Evolutionary conservation across 352 stramenopile species (phyloP).

Genomic region (Aphanomyces astaci): DNA sequence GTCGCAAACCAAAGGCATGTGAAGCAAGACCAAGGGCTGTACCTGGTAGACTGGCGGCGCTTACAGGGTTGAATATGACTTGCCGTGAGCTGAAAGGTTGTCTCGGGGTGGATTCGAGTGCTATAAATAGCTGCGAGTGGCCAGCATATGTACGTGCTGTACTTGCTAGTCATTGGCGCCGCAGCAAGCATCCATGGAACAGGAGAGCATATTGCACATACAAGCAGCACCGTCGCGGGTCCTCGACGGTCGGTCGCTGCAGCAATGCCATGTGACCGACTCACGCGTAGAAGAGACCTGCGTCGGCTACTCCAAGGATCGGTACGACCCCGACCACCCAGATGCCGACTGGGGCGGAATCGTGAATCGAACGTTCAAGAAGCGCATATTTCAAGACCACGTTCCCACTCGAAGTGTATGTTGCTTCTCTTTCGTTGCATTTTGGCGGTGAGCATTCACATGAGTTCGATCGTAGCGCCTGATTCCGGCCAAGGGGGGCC

Average conservation of each 20-base stretch:
- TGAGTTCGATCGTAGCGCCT: not conserved
- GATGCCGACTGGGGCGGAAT: conserved; percentile 68
- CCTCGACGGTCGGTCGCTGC: not conserved
- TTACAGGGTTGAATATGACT: too few relatives aligned
- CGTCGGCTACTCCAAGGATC: conserved; percentile 39
- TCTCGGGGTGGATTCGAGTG: not conserved
- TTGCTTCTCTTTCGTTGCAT: not conserved
- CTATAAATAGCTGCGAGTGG: not conserved
- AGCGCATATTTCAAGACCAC: conserved; percentile 39
- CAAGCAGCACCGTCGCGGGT: not conserved
- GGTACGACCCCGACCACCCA: conserved; percentile 62
- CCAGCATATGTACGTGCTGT: too few relatives aligned
- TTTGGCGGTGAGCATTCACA: not conserved
- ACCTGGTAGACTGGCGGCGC: too few relatives aligned
- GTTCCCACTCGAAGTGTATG: conserved; percentile 34
- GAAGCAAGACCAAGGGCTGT: too few relatives aligned
- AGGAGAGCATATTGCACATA: not conserved
- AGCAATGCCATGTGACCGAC: not conserved
- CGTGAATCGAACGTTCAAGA: conserved; percentile 60
- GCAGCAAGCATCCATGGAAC: not conserved
- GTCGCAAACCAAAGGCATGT: too few relatives aligned
- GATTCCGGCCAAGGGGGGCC: conserved; percentile 41
- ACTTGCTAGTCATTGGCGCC: not conserved
- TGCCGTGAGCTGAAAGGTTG: not conserved
- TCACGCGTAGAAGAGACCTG: not conserved